Evolutionary conservation across 2,329 filamentous ascomycete genomes (phyloP), one percentile per base, ranked within the genome.

Genomic region (Fusarium tanahbumbuense): DNA sequence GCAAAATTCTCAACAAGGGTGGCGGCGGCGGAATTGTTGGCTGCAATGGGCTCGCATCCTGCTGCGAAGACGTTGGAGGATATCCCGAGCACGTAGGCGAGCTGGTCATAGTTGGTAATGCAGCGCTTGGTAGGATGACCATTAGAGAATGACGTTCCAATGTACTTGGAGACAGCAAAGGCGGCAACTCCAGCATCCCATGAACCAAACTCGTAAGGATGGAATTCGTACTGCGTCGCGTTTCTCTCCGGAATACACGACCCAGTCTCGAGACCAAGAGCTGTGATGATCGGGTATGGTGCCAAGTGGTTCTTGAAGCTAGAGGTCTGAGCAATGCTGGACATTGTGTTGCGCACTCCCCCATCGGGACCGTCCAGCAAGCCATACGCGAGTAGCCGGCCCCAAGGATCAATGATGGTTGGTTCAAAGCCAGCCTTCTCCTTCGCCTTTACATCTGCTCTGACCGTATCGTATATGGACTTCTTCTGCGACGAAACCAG

Each of bases 341-440:
- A 61, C 58, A 61, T 50, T 0, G 53, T 61, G 3, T 18, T 18
- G 1, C n/a, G 53, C 0, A 61, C 58, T 58, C 58, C 58, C 0
- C 58, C 58, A 1, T 58, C 25, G 2, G 22, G 6, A 0, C 58
- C 58, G 0, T 25, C 20, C 2, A 61, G 12, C 18, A 61, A 53
- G 3, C 58, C 58, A 25, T 61, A 58, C 1, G 58, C 37, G 2
- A 61, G 58, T 4, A 61, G 32, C 8, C 58, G 44, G 3, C 58
- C 58, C 58, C 58, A 61, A 9, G 58, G 53, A 40, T 61, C 58
- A 18, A 61, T 61, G 3, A 61, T 61, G 13, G 58, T 61, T 2
- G 58, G 37, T 22, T 61, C 53, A 4, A 61, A 61, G n/a, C 58
- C 58, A 15, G 58, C 58, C 8, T 12, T 16, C 7, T 30, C 22